Evolutionary conservation across 768 basidiomycete species (phyloP), one percentile per base, ranked within the genome.

Genomic region (Lyophyllum semitale): DNA sequence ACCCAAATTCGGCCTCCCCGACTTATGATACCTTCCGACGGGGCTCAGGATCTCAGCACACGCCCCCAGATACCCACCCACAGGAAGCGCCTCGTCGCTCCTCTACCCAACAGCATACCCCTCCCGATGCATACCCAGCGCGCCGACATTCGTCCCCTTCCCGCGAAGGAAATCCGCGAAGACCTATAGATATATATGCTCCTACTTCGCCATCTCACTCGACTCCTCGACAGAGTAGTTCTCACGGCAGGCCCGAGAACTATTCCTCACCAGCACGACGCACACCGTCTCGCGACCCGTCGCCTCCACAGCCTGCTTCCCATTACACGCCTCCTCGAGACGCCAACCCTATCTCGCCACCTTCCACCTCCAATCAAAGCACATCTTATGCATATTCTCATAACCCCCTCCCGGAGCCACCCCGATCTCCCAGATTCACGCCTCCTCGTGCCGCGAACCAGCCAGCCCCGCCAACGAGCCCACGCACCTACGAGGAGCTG

Each of bases 101-200:
- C 26, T 46, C 41, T 20, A 42, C 23, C 13, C 41, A 66, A 43
- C 64, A 63, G 26, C 59, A 64, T 44, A 59, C 59, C 29, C 63
- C 64, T 8, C 59, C 56, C 18, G 57, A 54, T 55, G 26, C 50
- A 49, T 54, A 40, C 58, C 48, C 47, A 44, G 30, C 32, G 54
- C 55, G 5, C 56, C 58, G 15, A 48, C 60, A 44, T 46, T 43
- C 56, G 20, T 42, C 53, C 51, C 40, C 61, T 8, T 38, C 58
- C 35, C 50, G 47, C 18, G 33, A 48, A 3, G 12, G 23, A 35
- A 50, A 51, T 4, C 46, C 54, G 4, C 51, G 54, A n/a, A 25
- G 51, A 17, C 47, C 50, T 3, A 48, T 56, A 4, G 54, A 56
- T n/a, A 59, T 57, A 17, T 57, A 60, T 23, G 42, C 52, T 27